Percentiles rank a stretch among this genome's conserved stretches.
Conservation (phyloP, 2,329 filamentous ascomycete species). For the Torrubiellomyces zombiae region DNA sequence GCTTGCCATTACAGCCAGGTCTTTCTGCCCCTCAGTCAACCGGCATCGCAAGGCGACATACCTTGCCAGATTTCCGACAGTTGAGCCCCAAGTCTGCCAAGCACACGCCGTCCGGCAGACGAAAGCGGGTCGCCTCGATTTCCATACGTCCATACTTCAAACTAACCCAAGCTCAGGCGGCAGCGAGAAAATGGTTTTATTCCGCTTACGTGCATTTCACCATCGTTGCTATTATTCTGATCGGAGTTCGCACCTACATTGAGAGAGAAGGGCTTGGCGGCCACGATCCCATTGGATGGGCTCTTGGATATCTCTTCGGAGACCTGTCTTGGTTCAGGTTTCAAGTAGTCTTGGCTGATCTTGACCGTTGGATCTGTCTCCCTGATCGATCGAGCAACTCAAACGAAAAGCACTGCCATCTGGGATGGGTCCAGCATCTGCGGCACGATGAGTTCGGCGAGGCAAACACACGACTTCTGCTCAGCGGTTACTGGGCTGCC, state of each 20-base stretch:
- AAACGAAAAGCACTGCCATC: constrained; percentile 22
- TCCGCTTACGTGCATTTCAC: constrained; percentile 60
- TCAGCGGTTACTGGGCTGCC: constrained; percentile 56
- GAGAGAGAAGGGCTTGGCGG: constrained; percentile 47
- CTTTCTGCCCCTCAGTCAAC: not conserved
- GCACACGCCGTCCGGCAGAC: constrained; percentile 46
- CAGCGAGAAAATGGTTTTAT: constrained; percentile 66
- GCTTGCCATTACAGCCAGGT: too few species aligned
- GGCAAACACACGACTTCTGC: constrained; percentile 64
- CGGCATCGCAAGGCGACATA: constrained; percentile 26
- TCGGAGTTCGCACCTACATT: constrained; percentile 57
- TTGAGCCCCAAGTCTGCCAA: constrained; percentile 22
- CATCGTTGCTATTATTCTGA: constrained; percentile 48
- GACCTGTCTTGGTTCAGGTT: constrained; percentile 57
- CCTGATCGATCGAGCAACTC: constrained; percentile 26
- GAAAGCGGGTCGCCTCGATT: constrained; percentile 46
- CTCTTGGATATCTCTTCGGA: constrained; percentile 74
- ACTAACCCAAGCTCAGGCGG: constrained; percentile 64
- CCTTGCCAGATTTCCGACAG: constrained; percentile 28
- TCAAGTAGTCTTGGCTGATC: constrained; percentile 48
- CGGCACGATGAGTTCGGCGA: constrained; percentile 50
- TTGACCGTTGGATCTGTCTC: constrained; percentile 62
- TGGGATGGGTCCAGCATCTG: constrained; percentile 49
- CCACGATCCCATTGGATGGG: constrained; percentile 82
- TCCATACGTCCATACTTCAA: constrained; percentile 59